A percentile compares a stretch with the other conserved stretches of the same genome.
phyloP scores from a whole-genome alignment of 2,329 filamentous ascomycete genomes.

The Chalara sp. region DNA sequence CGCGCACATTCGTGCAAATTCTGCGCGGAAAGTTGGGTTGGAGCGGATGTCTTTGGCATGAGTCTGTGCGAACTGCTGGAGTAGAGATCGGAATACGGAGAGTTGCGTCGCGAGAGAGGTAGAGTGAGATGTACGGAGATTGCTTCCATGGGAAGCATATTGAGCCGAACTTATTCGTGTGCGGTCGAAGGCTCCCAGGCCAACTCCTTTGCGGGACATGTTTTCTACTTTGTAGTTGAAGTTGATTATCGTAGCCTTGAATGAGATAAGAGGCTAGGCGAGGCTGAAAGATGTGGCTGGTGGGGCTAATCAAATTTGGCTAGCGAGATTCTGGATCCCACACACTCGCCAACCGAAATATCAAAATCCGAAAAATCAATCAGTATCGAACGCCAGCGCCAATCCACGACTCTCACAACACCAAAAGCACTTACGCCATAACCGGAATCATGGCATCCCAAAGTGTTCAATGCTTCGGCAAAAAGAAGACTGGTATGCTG shows the following conservation, averaged over 20 bases:
- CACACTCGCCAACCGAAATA: neutral
- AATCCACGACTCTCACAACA: slow-evolving; percentile 2
- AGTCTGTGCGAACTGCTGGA: slow-evolving; percentile 91
- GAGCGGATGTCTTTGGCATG: slow-evolving; percentile 95
- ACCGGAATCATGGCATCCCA: slow-evolving; percentile 47
- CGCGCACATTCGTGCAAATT: slow-evolving; percentile 97
- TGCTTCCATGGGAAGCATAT: slow-evolving; percentile 83
- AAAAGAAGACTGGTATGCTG: slow-evolving; percentile 64
- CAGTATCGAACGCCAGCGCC: slow-evolving; percentile 5
- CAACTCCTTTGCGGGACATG: slow-evolving; percentile 65
- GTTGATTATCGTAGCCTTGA: too few relatives aligned
- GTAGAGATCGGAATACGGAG: slow-evolving; percentile 87
- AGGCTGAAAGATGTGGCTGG: too few relatives aligned
- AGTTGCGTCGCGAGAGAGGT: slow-evolving; percentile 87
- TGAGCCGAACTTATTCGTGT: slow-evolving; percentile 78
- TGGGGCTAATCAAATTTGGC: neutral
- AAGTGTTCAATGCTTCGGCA: slow-evolving; percentile 98
- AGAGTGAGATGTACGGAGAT: slow-evolving; percentile 77
- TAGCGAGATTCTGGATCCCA: neutral
- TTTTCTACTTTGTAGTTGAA: too few relatives aligned
- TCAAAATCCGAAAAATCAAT: neutral
- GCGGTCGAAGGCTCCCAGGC: slow-evolving; percentile 84
- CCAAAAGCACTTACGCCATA: neutral
- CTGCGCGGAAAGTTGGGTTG: slow-evolving; percentile 88
- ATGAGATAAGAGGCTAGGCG: too few relatives aligned